Conservation (phyloP, 305 asterid genomes). For the Nicotiana rustica region DNA sequence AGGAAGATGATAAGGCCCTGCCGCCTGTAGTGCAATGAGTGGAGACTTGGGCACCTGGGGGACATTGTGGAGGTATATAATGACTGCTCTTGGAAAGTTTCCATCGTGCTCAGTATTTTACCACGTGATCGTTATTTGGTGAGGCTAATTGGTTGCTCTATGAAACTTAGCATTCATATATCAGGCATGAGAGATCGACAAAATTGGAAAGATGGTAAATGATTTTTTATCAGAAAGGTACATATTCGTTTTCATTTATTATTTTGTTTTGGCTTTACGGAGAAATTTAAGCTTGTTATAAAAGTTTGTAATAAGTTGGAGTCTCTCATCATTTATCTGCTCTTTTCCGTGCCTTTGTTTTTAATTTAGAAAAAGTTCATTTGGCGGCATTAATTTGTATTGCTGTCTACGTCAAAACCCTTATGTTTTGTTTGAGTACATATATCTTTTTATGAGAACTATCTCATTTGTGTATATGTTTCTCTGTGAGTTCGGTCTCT, state of each 20-base stretch:
- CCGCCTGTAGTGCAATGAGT: constrained; percentile 54
- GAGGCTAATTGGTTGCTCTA: constrained; percentile 57
- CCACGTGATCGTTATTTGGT: constrained; percentile 50
- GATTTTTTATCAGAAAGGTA: constrained; percentile 63
- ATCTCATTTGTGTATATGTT: background rate
- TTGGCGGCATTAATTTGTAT: background rate
- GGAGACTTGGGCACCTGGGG: constrained; percentile 54
- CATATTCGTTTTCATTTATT: constrained; percentile 11
- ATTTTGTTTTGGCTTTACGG: background rate
- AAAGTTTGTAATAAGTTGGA: background rate
- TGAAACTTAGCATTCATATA: constrained; percentile 48
- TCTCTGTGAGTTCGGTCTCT: background rate
- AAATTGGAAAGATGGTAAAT: constrained; percentile 56
- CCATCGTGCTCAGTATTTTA: constrained; percentile 50
- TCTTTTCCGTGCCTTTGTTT: background rate
- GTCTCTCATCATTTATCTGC: background rate
- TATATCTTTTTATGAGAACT: background rate
- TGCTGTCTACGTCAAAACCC: background rate
- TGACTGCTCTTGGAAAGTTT: constrained; percentile 59
- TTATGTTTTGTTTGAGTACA: background rate
- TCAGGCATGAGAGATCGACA: constrained; percentile 60
- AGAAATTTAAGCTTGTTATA: background rate
- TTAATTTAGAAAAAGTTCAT: background rate
- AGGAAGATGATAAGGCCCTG: constrained; percentile 65
- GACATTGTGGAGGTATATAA: constrained; percentile 66